Percentiles rank a stretch among this genome's conserved stretches.
Evolutionary conservation across 768 basidiomycete genomes (phyloP).

Genomic region (Panaeolus papilionaceus): DNA sequence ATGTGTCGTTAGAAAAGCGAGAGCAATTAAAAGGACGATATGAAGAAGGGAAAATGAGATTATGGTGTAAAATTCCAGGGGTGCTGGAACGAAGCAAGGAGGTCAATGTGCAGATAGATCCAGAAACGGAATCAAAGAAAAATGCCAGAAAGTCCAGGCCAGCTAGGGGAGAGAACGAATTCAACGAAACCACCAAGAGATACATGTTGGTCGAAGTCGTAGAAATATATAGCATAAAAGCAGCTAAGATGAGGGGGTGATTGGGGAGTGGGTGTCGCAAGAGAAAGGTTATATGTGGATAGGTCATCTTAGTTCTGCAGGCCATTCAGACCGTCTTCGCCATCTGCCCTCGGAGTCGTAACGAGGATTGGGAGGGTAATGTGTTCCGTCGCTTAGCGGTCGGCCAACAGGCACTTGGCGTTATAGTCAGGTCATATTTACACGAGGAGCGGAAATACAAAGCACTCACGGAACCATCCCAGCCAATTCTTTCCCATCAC

Average conservation of each 20-base stretch:
- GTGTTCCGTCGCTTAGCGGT: slow-evolving; percentile 61
- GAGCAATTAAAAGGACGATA: not conserved
- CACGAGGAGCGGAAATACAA: slow-evolving; percentile 17
- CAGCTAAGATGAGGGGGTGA: not conserved
- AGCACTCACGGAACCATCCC: slow-evolving; percentile 82
- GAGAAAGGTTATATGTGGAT: not conserved
- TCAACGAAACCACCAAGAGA: not conserved
- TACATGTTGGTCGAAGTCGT: not conserved
- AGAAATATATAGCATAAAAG: not conserved
- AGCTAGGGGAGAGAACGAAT: not conserved
- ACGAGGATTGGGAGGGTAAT: slow-evolving; percentile 73
- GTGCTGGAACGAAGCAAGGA: not conserved
- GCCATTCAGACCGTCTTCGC: slow-evolving; percentile 75
- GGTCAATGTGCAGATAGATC: not conserved
- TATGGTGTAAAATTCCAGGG: not conserved
- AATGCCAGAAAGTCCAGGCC: not conserved
- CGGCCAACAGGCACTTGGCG: slow-evolving; percentile 61
- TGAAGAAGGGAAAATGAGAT: not conserved
- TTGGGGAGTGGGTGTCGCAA: not conserved
- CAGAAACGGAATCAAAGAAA: not conserved
- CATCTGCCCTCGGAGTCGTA: slow-evolving; percentile 75
- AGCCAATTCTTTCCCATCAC: slow-evolving; percentile 76
- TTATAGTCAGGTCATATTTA: slow-evolving; percentile 19
- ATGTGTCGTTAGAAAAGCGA: not conserved
- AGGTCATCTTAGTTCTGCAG: slow-evolving; percentile 60